Percentiles rank a stretch among this genome's conserved stretches.
These are phyloP conservation scores for Serpula lacrymans DNA, from an alignment of 768 basidiomycete species.

Conservation along the genomic window DNA sequence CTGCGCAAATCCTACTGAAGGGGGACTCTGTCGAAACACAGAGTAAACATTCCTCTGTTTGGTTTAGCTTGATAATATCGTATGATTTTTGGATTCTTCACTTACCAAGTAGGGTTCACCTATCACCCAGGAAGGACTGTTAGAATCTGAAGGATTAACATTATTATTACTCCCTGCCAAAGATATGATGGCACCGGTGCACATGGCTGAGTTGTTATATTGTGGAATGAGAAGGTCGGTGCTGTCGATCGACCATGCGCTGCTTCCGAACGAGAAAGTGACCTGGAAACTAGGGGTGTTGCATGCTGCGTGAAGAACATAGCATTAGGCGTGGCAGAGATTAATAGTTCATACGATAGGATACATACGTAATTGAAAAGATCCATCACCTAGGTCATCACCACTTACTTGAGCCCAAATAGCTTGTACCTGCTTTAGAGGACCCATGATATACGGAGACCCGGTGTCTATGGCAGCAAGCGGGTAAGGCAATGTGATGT, in stretches of 20 bases:
- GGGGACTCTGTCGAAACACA: slow-evolving; percentile 22
- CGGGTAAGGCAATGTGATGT: background rate
- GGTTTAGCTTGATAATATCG: no score
- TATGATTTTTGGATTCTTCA: no score
- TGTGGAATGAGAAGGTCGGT: no score
- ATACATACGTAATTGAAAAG: background rate
- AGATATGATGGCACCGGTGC: no score
- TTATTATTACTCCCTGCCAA: no score
- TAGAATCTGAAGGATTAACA: no score
- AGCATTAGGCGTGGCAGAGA: background rate
- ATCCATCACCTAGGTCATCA: background rate
- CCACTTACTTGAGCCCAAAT: background rate
- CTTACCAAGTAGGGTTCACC: no score
- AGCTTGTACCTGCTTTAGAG: background rate
- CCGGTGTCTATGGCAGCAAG: background rate
- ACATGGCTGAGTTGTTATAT: no score
- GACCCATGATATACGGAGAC: background rate
- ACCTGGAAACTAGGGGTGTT: background rate
- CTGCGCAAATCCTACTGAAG: slow-evolving; percentile 26
- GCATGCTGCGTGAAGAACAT: background rate
- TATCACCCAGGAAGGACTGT: no score
- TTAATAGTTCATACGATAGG: background rate
- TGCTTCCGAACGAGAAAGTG: background rate
- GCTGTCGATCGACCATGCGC: background rate
- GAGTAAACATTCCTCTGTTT: slow-evolving; percentile 33